phyloP scores from a whole-genome alignment of 768 basidiomycete genomes.

The Strobilomyces dryophilus region DNA sequence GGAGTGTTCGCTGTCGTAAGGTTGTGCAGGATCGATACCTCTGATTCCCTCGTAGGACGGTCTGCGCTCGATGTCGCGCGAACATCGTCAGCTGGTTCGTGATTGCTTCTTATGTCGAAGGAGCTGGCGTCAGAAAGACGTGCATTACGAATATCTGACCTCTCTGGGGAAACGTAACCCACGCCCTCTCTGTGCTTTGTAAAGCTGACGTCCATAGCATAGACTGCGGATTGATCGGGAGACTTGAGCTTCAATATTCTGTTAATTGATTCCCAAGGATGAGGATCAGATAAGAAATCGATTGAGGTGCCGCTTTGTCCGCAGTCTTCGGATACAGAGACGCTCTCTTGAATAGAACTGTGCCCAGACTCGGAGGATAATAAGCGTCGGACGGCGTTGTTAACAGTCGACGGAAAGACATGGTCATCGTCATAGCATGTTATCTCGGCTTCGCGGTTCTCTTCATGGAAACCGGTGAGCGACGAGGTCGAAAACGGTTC shows the following conservation, averaged over 20 bases:
- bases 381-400: not conserved
- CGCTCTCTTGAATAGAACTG: not conserved
- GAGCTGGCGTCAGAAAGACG: not conserved
- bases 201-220: constrained; percentile 8
- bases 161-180: constrained; percentile 13
- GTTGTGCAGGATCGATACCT: not conserved
- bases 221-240: not conserved
- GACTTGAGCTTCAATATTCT: constrained; percentile 20
- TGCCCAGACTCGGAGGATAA: not conserved
- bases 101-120: not conserved
- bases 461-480: not conserved
- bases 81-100: not conserved
- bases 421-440: not conserved
- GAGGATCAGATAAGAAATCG: constrained; percentile 28
- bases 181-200: constrained; percentile 27
- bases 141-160: not conserved
- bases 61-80: not conserved
- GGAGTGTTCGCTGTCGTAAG: not conserved
- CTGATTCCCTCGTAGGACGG: not conserved
- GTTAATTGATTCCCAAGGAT: constrained; percentile 31
- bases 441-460: not conserved
- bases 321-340: not conserved
- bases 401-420: not conserved
- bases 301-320: constrained; percentile 8
- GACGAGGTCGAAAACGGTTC: not conserved